Conservation (phyloP, 176 grass and related monocot species). For the Triticum turgidum region DNA sequence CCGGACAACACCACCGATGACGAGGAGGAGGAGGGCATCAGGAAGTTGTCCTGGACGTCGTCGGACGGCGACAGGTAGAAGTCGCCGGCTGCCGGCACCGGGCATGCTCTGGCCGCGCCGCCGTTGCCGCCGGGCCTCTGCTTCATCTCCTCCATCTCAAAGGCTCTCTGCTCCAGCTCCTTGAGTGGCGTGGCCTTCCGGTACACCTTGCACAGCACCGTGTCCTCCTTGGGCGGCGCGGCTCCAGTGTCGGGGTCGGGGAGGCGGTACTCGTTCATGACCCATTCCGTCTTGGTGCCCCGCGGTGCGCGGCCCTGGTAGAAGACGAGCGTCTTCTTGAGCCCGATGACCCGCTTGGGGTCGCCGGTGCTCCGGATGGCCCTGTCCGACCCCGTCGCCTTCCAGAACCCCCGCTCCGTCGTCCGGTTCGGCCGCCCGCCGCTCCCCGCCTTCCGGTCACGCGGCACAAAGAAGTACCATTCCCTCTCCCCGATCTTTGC, state of each 20-base stretch:
- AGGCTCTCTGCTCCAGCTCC: constrained; percentile 72
- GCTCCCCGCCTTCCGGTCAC: constrained; percentile 53
- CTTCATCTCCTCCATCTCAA: constrained; percentile 46
- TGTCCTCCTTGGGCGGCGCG: constrained; percentile 50
- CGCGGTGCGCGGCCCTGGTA: constrained; percentile 74
- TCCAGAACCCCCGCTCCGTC: constrained; percentile 87
- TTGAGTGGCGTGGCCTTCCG: constrained; percentile 81
- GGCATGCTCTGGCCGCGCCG: neutral
- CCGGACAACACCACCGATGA: constrained; percentile 8
- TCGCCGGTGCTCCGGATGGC: constrained; percentile 35
- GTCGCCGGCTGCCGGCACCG: neutral
- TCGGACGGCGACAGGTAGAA: constrained; percentile 38
- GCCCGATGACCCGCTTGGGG: constrained; percentile 63
- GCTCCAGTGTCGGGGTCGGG: constrained; percentile 43
- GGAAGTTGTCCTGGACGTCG: constrained; percentile 37
- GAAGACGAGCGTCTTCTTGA: constrained; percentile 97
- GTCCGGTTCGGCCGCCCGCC: constrained; percentile 85
- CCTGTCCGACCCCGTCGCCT: constrained; percentile 84
- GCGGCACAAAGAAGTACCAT: constrained; percentile 96
- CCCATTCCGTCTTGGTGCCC: constrained; percentile 80
- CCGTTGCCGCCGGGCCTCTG: constrained; percentile 19
- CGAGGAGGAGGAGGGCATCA: constrained; percentile 1
- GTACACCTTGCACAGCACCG: constrained; percentile 91
- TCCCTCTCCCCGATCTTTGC: constrained; percentile 92
- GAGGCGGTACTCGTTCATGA: constrained; percentile 97